phyloP scores from a whole-genome alignment of 352 stramenopile genomes.

The Phytopythium chamaehyphon region DNA sequence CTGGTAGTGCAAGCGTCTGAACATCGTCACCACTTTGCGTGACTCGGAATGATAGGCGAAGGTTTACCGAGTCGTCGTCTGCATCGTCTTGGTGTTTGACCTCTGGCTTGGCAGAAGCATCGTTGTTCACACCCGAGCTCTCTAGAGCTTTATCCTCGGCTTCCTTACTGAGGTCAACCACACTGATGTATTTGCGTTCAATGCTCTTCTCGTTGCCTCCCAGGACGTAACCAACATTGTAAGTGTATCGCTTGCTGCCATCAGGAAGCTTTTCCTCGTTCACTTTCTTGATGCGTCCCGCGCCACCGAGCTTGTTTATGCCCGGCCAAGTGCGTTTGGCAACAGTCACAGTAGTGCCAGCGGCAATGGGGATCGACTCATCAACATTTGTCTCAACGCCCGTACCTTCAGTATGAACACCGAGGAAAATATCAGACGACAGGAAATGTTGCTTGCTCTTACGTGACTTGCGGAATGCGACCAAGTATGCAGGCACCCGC shows the following conservation, averaged over 20 bases:
- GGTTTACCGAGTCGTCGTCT: constrained; percentile 11
- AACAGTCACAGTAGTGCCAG: constrained; percentile 66
- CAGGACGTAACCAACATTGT: constrained; percentile 72
- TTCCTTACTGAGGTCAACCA: constrained; percentile 44
- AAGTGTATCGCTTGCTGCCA: constrained; percentile 45
- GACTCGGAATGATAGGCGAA: constrained; percentile 24
- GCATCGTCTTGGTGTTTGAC: constrained; percentile 8
- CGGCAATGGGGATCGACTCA: constrained; percentile 33
- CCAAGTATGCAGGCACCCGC: constrained; percentile 33
- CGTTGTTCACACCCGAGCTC: not conserved
- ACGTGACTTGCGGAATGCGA: constrained; percentile 44
- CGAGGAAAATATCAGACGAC: constrained; percentile 57
- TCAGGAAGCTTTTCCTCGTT: constrained; percentile 34
- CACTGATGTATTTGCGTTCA: constrained; percentile 75
- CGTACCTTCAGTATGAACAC: constrained; percentile 28
- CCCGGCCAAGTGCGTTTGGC: constrained; percentile 81
- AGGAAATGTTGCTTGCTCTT: constrained; percentile 53
- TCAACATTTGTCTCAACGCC: constrained; percentile 36
- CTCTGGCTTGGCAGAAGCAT: constrained; percentile 11
- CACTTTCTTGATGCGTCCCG: constrained; percentile 60
- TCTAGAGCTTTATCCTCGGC: constrained; percentile 13
- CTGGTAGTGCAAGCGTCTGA: constrained; percentile 11
- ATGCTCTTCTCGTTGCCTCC: constrained; percentile 75
- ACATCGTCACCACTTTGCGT: constrained; percentile 17
- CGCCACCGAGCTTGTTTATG: constrained; percentile 84